phyloP scores from a whole-genome alignment of 257 asterid genomes.

The Forsythia viridissima region DNA sequence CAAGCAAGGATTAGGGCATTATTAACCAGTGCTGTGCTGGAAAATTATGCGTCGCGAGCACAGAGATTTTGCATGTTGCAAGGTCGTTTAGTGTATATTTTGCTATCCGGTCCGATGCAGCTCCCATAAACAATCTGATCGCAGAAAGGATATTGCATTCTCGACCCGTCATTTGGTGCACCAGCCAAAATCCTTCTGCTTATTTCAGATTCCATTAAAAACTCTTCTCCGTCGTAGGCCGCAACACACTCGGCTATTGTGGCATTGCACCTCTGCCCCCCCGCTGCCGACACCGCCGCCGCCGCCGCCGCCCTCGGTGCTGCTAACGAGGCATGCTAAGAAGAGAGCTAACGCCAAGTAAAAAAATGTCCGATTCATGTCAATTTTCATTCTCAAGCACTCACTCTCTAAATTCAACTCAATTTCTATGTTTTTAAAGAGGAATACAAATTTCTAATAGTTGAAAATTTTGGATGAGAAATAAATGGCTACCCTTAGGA shows the following conservation, averaged over 20 bases:
- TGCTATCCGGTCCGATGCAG: not conserved
- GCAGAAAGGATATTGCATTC: too few species aligned
- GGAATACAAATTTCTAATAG: not conserved
- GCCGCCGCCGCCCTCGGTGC: not conserved
- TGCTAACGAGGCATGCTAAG: not conserved
- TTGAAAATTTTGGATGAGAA: not conserved
- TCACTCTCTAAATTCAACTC: not conserved
- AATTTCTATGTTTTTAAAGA: not conserved
- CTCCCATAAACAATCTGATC: too few species aligned
- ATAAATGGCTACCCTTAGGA: not conserved
- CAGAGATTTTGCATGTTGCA: not conserved
- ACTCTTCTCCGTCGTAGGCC: not conserved
- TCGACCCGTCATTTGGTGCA: too few species aligned
- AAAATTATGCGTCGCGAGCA: too few species aligned
- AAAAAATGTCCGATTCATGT: not conserved
- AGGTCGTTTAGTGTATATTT: not conserved
- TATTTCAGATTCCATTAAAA: not conserved
- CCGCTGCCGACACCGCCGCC: not conserved
- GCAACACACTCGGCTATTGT: constrained; percentile 17
- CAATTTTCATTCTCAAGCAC: not conserved
- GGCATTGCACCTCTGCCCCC: constrained; percentile 20
- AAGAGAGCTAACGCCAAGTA: not conserved
- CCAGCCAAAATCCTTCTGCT: not conserved
- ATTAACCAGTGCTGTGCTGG: too few species aligned
- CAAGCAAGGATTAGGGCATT: too few species aligned